Conservation (phyloP, 257 asterid species). For the Buddleja alternifolia region DNA sequence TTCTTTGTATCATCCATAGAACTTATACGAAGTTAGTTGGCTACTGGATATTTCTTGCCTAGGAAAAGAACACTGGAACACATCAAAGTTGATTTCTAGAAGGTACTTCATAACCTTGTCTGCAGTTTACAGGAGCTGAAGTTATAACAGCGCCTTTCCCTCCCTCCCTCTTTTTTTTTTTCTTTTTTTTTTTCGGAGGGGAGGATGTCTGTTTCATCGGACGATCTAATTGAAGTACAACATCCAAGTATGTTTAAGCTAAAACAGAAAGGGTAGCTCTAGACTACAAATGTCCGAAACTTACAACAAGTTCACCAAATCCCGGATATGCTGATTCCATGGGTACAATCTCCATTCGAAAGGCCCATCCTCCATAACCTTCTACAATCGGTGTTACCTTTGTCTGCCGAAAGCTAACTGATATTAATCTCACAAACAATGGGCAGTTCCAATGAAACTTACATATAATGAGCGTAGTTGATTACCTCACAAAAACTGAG, state of each 20-base stretch:
- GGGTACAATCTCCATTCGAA: constrained; percentile 96
- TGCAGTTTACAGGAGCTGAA: not conserved
- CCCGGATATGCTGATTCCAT: constrained; percentile 98
- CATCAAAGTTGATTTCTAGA: not conserved
- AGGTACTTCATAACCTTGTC: not conserved
- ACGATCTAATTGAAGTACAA: too few species aligned
- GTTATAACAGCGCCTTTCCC: too few species aligned
- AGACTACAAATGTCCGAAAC: constrained; percentile 35
- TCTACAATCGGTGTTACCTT: constrained; percentile 97
- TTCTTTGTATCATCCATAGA: too few species aligned
- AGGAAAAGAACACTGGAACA: not conserved
- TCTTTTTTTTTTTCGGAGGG: too few species aligned
- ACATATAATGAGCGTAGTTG: constrained; percentile 23
- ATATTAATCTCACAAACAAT: constrained; percentile 33
- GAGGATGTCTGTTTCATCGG: too few species aligned
- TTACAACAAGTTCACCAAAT: constrained; percentile 91
- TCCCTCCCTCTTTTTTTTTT: too few species aligned
- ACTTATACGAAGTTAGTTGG: too few species aligned
- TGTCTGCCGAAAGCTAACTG: constrained; percentile 61
- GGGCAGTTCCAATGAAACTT: constrained; percentile 11
- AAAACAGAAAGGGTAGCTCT: not conserved
- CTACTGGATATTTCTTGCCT: not conserved
- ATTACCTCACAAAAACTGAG: constrained; percentile 96
- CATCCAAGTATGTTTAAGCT: not conserved
- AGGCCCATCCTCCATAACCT: constrained; percentile 99